These are phyloP conservation scores for Coniochaeta pulveracea DNA, from an alignment of 2,329 filamentous ascomycete genomes.

Conservation along the genomic window DNA sequence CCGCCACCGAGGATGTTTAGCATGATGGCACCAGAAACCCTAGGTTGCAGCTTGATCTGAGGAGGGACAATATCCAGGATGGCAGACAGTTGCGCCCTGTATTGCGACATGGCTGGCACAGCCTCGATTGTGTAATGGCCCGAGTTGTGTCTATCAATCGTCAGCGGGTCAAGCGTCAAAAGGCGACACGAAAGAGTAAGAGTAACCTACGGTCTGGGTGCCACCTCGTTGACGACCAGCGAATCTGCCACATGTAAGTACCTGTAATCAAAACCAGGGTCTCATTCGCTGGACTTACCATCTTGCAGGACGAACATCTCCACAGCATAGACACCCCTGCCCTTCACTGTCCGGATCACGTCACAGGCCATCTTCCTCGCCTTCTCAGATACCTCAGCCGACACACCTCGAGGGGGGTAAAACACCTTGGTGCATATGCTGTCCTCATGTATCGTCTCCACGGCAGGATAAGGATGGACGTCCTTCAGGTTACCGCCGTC, in stretches of 20 bases:
- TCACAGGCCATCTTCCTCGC: conserved; percentile 69
- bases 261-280: conserved; percentile 3
- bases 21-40: conserved; percentile 59
- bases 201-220: conserved; percentile 43
- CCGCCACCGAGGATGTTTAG: conserved; percentile 68
- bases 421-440: conserved; percentile 92
- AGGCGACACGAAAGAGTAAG: conserved; percentile 18
- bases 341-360: conserved; percentile 70
- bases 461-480: conserved; percentile 68
- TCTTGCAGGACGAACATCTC: conserved; percentile 85
- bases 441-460: conserved; percentile 92
- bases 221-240: conserved; percentile 78
- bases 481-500: conserved; percentile 33
- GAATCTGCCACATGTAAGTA: conserved; percentile 24
- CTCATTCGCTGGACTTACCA: conserved; percentile 26
- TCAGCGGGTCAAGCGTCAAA: not conserved
- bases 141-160: conserved; percentile 57
- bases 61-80: conserved; percentile 59
- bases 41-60: conserved; percentile 41
- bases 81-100: conserved; percentile 76
- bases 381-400: conserved; percentile 43
- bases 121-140: conserved; percentile 95
- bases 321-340: conserved; percentile 89
- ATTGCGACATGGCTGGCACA: conserved; percentile 77
- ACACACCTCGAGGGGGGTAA: conserved; percentile 65